Evolutionary conservation across 2,329 filamentous ascomycete species (phyloP).

Genomic region (Microcyclospora tardicrescens): DNA sequence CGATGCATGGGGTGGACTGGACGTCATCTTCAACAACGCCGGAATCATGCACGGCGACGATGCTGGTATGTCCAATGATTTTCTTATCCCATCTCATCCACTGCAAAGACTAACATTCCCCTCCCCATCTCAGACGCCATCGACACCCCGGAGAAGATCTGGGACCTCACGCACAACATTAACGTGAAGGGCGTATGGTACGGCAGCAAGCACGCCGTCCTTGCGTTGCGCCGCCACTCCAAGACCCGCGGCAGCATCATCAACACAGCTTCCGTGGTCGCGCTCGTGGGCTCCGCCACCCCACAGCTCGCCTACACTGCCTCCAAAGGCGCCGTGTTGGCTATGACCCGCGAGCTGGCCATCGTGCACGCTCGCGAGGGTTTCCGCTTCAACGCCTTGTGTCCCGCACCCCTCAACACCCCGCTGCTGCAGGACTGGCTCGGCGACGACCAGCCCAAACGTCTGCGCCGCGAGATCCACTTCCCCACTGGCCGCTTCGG

Average conservation of each 20-base stretch:
- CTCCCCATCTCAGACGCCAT: slow-evolving; percentile 41
- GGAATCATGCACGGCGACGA: slow-evolving; percentile 83
- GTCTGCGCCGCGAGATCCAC: slow-evolving; percentile 70
- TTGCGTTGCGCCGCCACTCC: slow-evolving; percentile 63
- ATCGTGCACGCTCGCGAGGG: slow-evolving; percentile 86
- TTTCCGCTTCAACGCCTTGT: slow-evolving; percentile 81
- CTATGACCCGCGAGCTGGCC: slow-evolving; percentile 77
- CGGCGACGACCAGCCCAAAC: slow-evolving; percentile 72
- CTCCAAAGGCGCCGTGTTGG: slow-evolving; percentile 83
- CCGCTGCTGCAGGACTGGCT: slow-evolving; percentile 88
- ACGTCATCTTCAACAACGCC: slow-evolving; percentile 95
- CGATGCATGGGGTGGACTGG: slow-evolving; percentile 75
- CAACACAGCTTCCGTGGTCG: slow-evolving; percentile 85
- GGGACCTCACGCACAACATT: slow-evolving; percentile 86
- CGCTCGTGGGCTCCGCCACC: slow-evolving; percentile 73
- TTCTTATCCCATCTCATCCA: slow-evolving; percentile 34
- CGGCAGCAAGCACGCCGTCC: slow-evolving; percentile 80
- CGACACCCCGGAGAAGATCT: slow-evolving; percentile 77
- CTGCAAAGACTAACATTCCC: background rate
- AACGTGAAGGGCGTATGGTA: slow-evolving; percentile 99
- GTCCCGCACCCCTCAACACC: slow-evolving; percentile 84
- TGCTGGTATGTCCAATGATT: slow-evolving; percentile 20
- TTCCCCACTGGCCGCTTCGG: slow-evolving; percentile 82
- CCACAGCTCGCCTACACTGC: slow-evolving; percentile 88
- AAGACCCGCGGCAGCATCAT: slow-evolving; percentile 75